A percentile compares a stretch with the other conserved stretches of the same genome.
Conservation (phyloP, 2,329 filamentous ascomycete genomes). For the Dactylonectria estremocensis region DNA sequence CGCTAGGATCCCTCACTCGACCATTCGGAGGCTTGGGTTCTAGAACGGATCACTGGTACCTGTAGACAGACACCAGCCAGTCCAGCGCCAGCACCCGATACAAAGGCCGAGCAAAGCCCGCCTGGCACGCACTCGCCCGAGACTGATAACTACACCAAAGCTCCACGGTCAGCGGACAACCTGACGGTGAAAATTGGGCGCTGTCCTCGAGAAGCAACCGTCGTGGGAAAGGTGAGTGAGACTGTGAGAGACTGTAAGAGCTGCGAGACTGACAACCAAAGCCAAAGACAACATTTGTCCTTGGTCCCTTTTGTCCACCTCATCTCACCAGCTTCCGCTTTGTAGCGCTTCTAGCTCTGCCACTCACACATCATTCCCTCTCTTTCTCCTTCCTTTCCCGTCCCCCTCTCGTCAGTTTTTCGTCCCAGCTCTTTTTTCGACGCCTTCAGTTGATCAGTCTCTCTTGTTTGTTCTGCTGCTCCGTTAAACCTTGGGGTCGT, state of each 20-base stretch:
- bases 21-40: constrained; percentile 24
- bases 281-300: constrained; percentile 5
- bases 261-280: constrained; percentile 12
- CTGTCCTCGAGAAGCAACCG: not conserved
- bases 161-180: constrained; percentile 12
- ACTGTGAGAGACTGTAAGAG: constrained; percentile 12
- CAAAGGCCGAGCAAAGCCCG: not conserved
- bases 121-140: constrained; percentile 7
- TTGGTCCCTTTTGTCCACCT: constrained; percentile 15
- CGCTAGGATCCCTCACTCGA: constrained; percentile 25
- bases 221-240: constrained; percentile 7
- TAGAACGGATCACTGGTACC: constrained; percentile 1
- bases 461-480: constrained; percentile 6
- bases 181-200: not conserved
- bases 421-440: constrained; percentile 13
- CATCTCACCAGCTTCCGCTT: constrained; percentile 20
- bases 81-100: not conserved
- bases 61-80: constrained; percentile 6
- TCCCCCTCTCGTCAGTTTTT: constrained; percentile 7
- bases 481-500: not conserved
- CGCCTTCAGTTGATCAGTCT: constrained; percentile 4
- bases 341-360: constrained; percentile 5
- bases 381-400: constrained; percentile 9
- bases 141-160: constrained; percentile 25
- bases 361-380: not conserved